Conservation (phyloP, 2,329 filamentous ascomycete species). For the Pestalotiopsis fici region DNA sequence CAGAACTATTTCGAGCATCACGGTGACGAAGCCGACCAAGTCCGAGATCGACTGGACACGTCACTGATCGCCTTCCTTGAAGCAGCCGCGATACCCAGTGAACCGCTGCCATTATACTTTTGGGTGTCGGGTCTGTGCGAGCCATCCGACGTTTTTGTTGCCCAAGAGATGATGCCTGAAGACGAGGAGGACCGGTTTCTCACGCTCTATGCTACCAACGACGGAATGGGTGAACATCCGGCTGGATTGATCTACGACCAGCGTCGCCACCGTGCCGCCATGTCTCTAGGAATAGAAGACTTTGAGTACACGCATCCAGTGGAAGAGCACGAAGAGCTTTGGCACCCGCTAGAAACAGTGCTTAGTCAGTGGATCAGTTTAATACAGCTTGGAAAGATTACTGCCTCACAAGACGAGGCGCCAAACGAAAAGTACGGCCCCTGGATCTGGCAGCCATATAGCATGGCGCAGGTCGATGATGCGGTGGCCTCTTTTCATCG, state of each 20-base stretch:
- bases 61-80: constrained; percentile 25
- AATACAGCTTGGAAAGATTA: constrained; percentile 18
- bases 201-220: constrained; percentile 20
- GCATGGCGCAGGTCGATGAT: constrained; percentile 24
- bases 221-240: constrained; percentile 16
- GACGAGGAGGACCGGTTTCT: constrained; percentile 21
- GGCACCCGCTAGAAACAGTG: constrained; percentile 26
- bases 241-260: constrained; percentile 29
- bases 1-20: not conserved
- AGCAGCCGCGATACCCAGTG: constrained; percentile 16
- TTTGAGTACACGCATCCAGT: constrained; percentile 15
- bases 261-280: constrained; percentile 12
- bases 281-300: constrained; percentile 13
- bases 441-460: constrained; percentile 32
- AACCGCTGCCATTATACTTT: constrained; percentile 22
- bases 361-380: constrained; percentile 23
- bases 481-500: constrained; percentile 24
- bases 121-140: constrained; percentile 17
- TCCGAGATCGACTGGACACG: constrained; percentile 23
- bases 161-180: constrained; percentile 15
- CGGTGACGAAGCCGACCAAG: constrained; percentile 18
- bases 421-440: constrained; percentile 14
- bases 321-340: constrained; percentile 17
- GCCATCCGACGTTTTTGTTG: constrained; percentile 20
- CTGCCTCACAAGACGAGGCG: not conserved